phyloP scores from a whole-genome alignment of 441 rosid genomes.

The Bocquillonia castaneifolia region DNA sequence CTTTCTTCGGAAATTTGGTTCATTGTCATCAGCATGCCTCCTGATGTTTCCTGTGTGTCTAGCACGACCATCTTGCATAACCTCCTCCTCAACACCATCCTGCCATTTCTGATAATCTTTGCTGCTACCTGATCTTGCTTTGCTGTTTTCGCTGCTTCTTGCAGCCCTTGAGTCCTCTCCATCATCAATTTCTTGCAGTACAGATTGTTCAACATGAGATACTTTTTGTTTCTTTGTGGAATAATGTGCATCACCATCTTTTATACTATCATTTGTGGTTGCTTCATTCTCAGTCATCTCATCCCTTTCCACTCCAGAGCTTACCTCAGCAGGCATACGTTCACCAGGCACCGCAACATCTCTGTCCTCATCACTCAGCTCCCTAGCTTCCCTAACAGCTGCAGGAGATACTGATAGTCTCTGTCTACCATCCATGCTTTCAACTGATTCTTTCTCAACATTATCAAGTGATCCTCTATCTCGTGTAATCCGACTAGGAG shows the following conservation, averaged over 20 bases:
- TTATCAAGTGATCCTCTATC: constrained; percentile 37
- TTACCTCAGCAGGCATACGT: constrained; percentile 32
- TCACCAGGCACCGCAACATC: constrained; percentile 39
- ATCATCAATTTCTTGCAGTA: constrained; percentile 50
- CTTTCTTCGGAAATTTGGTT: constrained; percentile 51
- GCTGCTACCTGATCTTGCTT: constrained; percentile 83
- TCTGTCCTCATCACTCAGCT: constrained; percentile 49
- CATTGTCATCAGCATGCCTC: constrained; percentile 50
- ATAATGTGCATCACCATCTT: constrained; percentile 31
- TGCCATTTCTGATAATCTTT: constrained; percentile 65
- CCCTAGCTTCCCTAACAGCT: constrained; percentile 41
- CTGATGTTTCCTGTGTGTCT: constrained; percentile 39
- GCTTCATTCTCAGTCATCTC: constrained; percentile 28
- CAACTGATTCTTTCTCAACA: constrained; percentile 51
- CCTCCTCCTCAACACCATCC: constrained; percentile 72
- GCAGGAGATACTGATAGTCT: constrained; percentile 45
- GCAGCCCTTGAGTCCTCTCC: constrained; percentile 72
- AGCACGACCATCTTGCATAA: constrained; percentile 55
- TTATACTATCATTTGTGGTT: constrained; percentile 25
- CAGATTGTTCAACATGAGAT: constrained; percentile 41
- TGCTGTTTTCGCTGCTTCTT: constrained; percentile 87
- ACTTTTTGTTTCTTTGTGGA: constrained; percentile 34
- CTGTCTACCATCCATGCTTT: constrained; percentile 52
- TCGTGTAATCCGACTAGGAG: constrained; percentile 41
- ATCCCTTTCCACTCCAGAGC: constrained; percentile 49